Conservation (phyloP, 345 rosid genomes). For the Populus deltoides region DNA sequence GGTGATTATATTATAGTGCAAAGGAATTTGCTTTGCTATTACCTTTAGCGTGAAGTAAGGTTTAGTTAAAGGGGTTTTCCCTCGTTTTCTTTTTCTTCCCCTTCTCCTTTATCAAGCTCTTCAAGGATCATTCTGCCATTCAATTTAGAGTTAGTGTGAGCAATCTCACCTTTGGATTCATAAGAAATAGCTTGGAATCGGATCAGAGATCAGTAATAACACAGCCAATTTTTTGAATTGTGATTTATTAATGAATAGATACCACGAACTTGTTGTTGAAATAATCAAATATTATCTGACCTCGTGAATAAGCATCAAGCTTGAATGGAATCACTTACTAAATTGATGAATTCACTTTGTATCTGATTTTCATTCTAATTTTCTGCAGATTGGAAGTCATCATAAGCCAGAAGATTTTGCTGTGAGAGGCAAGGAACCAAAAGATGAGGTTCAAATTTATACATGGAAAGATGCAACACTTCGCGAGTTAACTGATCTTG, state of each 20-base stretch:
- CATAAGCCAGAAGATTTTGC: constrained; percentile 82
- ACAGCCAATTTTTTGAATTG: too few relatives aligned
- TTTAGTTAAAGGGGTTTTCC: background rate
- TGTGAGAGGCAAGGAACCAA: constrained; percentile 92
- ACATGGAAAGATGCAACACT: constrained; percentile 97
- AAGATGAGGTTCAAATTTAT: constrained; percentile 94
- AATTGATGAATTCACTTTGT: background rate
- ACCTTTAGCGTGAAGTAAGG: background rate
- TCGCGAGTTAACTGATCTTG: constrained; percentile 86
- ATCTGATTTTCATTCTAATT: background rate
- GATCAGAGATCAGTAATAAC: background rate
- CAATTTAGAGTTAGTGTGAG: background rate
- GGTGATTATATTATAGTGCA: background rate
- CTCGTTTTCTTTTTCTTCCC: background rate
- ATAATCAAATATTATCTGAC: background rate
- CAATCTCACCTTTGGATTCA: background rate
- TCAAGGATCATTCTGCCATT: background rate
- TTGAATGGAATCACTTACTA: background rate
- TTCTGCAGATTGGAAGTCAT: constrained; percentile 69
- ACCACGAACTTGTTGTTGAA: too few relatives aligned
- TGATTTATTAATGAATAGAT: too few relatives aligned
- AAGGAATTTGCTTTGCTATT: background rate
- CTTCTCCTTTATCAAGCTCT: background rate
- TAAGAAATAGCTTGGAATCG: background rate
- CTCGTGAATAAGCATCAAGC: background rate